phyloP scores from a whole-genome alignment of 768 basidiomycete genomes.

The Xerocomellus chrysenteron region DNA sequence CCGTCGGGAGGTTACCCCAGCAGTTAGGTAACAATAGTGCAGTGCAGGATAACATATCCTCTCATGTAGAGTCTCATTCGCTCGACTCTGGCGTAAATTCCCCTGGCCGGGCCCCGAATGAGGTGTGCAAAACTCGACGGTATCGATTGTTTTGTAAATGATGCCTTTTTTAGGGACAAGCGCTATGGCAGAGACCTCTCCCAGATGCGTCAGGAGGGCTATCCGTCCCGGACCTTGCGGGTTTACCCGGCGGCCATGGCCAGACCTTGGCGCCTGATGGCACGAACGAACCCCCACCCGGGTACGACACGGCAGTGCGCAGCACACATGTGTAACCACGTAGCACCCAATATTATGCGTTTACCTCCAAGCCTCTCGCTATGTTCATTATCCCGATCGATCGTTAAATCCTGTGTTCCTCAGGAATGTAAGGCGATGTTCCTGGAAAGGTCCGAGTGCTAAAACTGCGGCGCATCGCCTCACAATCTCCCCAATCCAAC shows the following conservation, averaged over 20 bases:
- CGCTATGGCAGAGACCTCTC: constrained; percentile 4
- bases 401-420: neutral
- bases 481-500: neutral
- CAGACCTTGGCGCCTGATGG: neutral
- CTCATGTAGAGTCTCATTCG: neutral
- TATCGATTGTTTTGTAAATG: neutral
- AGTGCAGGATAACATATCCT: neutral
- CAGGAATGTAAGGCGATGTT: neutral
- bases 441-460: neutral
- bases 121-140: constrained; percentile 6
- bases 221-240: neutral
- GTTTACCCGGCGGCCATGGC: neutral
- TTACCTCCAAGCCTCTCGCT: neutral
- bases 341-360: neutral
- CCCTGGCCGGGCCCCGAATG: neutral
- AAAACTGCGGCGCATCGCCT: neutral
- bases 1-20: neutral
- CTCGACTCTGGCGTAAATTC: neutral
- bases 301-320: constrained; percentile 19
- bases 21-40: neutral
- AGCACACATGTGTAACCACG: neutral
- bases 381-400: neutral
- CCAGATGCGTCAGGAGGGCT: neutral
- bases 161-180: constrained; percentile 2
- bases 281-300: constrained; percentile 10